A percentile compares a stretch with the other conserved stretches of the same genome.
Conservation (phyloP, 495 filamentous ascomycete genomes). For the Talaromyces liani region DNA sequence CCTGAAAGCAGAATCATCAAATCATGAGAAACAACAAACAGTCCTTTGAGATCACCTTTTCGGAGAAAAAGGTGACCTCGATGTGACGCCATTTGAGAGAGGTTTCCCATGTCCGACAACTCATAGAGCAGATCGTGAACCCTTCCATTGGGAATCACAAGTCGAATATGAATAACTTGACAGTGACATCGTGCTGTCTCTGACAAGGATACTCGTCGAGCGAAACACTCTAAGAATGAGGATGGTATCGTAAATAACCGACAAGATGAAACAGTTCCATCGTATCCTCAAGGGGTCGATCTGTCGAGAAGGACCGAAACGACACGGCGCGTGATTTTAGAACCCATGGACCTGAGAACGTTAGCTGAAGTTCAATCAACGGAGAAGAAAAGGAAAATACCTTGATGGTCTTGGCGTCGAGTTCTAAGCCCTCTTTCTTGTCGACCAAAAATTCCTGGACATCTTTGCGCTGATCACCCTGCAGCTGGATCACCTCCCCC, state of each 20-base stretch:
- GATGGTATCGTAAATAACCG: not conserved
- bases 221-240: not conserved
- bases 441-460: conserved; percentile 95
- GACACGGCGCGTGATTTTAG: conserved; percentile 37
- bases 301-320: conserved; percentile 38
- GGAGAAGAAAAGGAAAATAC: conserved; percentile 28
- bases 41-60: not conserved
- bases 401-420: conserved; percentile 97
- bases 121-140: not conserved
- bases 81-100: not conserved
- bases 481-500: conserved; percentile 99
- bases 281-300: conserved; percentile 22
- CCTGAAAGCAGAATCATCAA: conserved; percentile 3
- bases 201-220: not conserved
- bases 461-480: conserved; percentile 98
- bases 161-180: not conserved
- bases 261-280: not conserved
- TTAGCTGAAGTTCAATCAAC: conserved; percentile 7
- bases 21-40: not conserved
- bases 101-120: not conserved
- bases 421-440: conserved; percentile 84
- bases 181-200: not conserved
- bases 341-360: conserved; percentile 47
- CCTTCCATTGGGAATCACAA: not conserved
- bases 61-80: not conserved